A percentile compares a stretch with the other conserved stretches of the same genome.
phyloP scores from a whole-genome alignment of 2,329 filamentous ascomycete genomes.

The Xylariomycetidae sp. region DNA sequence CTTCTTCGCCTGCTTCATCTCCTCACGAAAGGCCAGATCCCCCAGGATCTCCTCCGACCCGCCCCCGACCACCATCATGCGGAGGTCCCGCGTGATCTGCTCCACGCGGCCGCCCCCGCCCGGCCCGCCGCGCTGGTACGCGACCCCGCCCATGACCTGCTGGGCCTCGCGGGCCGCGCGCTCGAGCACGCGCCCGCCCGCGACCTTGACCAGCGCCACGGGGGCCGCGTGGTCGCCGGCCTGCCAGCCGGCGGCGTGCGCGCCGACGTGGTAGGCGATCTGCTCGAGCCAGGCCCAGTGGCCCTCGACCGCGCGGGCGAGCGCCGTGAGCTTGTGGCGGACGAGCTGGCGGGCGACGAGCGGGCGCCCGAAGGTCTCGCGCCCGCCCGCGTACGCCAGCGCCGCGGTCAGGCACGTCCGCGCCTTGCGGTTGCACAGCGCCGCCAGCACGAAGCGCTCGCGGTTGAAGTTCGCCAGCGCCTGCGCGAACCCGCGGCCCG shows the following conservation, averaged over 20 bases:
- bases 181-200: constrained; percentile 39
- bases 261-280: constrained; percentile 42
- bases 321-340: constrained; percentile 47
- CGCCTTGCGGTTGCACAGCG: constrained; percentile 48
- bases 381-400: constrained; percentile 40
- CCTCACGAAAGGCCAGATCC: constrained; percentile 39
- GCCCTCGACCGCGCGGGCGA: constrained; percentile 50
- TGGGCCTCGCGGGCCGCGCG: constrained; percentile 42
- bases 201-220: constrained; percentile 32
- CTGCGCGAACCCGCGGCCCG: constrained; percentile 35
- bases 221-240: constrained; percentile 24
- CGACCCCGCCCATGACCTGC: constrained; percentile 42
- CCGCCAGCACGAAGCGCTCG: constrained; percentile 51
- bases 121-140: constrained; percentile 37
- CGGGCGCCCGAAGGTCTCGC: constrained; percentile 50
- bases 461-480: constrained; percentile 43
- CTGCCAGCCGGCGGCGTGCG: constrained; percentile 9
- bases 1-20: constrained; percentile 20
- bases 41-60: constrained; percentile 45
- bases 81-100: constrained; percentile 42
- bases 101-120: constrained; percentile 39
- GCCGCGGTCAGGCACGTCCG: constrained; percentile 47
- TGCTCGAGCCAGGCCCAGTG: constrained; percentile 54
- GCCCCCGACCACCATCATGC: constrained; percentile 45
- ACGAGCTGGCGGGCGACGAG: constrained; percentile 51